Base-by-base conservation (phyloP, 768 basidiomycete species). In the Calocybe cyanea region DNA sequence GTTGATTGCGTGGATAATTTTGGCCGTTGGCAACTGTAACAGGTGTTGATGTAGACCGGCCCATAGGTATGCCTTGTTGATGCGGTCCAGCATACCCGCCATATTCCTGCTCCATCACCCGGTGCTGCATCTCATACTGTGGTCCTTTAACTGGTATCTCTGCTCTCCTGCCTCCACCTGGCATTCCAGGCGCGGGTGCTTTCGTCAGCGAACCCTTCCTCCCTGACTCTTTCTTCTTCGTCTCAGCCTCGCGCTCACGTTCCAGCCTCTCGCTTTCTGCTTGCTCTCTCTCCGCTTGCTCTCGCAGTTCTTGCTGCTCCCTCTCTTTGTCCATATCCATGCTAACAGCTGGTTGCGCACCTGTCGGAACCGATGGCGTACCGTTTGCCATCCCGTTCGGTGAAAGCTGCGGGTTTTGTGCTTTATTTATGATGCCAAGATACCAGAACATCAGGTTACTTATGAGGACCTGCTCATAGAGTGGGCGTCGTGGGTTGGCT, bases 371-470 rank as follows among this genome's bases (percentile, higher is more conserved):
- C 28, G 57, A 59, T 4, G 61, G 48, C 7, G 41, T 55, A 5
- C 14, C 14, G 10, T 60, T 61, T 14, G 59, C 43, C 43, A 66
- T 65, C 28, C 50, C 63, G 31, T 59, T 62, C 21, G 67, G 53
- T 31, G 73, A 55, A 10, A 69, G 61, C 3, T 71, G 64, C 11
- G 74, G 69, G 42, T 59, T 77, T 57, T 84, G 85, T 15, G 90
- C 80, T 67, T 95, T 93, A 66, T 97, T 96, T 68, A 97, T 98
- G 54, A 97, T 85, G 10, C 94, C 92, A 30, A 99, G 77, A 63
- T 98, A 99, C 96, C 96, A 99, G 75, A 99, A 98, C 92, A 95
- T 96, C 57, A 92, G 70, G 61, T 92, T 92, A 60, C 87, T 90
- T 64, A 90, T 92, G 46, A 91, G 70, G 43, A 88, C 96, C 65